These are phyloP conservation scores for Saturnispora mendoncae DNA, from an alignment of 805 yeast genomes.

Conservation along the genomic window DNA sequence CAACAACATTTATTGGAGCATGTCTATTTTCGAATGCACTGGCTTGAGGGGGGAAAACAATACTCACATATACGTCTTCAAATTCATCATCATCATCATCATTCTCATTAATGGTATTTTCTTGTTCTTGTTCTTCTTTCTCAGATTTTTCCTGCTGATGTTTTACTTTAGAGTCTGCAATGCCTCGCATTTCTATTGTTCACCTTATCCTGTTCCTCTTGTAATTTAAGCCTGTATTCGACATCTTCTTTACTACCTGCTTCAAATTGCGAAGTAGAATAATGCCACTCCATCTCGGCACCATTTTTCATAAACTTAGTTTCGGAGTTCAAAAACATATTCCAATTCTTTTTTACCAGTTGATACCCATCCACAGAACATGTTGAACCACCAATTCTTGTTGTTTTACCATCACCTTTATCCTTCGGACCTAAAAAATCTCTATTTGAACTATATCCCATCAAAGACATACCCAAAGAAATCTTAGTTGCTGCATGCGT, in stretches of 20 bases:
- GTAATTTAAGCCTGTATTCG: conserved; percentile 36
- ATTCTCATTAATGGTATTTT: conserved; percentile 2
- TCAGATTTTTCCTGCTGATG: not conserved
- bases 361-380: conserved; percentile 69
- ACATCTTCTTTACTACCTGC: conserved; percentile 90
- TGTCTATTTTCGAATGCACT: conserved; percentile 17
- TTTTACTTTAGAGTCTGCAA: conserved; percentile 7
- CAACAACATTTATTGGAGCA: conserved; percentile 15
- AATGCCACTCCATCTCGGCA: conserved; percentile 92
- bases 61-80: conserved; percentile 44
- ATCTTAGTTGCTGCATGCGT: conserved; percentile 94
- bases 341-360: conserved; percentile 41
- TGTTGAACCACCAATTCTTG: conserved; percentile 60
- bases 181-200: conserved; percentile 21
- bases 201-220: conserved; percentile 17
- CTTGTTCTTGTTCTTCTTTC: conserved; percentile 5
- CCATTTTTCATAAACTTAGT: conserved; percentile 65
- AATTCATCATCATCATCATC: conserved; percentile 25
- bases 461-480: conserved; percentile 71
- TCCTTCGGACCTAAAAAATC: conserved; percentile 42
- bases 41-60: conserved; percentile 39
- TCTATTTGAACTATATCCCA: conserved; percentile 42
- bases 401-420: conserved; percentile 30
- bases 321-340: conserved; percentile 57
- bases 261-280: conserved; percentile 52